Base-by-base conservation (phyloP, 2,329 filamentous ascomycete genomes). In the Diplocarpon rosae region DNA sequence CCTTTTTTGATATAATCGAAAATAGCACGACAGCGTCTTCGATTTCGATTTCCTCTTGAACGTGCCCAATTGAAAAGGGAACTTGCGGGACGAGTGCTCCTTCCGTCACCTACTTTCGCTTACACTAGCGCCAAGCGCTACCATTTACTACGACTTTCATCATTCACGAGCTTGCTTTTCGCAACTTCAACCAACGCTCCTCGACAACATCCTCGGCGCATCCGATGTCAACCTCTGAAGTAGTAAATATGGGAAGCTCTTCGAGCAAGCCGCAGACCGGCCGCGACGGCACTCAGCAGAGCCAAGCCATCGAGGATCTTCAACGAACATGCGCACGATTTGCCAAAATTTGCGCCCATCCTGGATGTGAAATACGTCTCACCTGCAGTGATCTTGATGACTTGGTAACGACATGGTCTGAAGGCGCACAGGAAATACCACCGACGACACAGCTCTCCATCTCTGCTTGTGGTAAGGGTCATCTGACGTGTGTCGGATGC, bases 401-500 rank as follows among this genome's bases (percentile, higher is more conserved):
- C 3, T 40, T 49, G 20, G 36, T 52, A 34, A 43, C 52, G 11
- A 14, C 37, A 5, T 54, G 52, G 52, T 42, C 45, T n/a, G 37
- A 37, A 10, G 45, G 48, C 17, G 41, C 49, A 12, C 46, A 50
- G 28, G 16, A 34, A 13, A 52, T 54, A 28, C 52, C 52, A 33
- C 52, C 52, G 5, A 36, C 27, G 14, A 43, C 34, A n/a, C 44
- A 47, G 17, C 34, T 54, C n/a, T 50, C 48, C 10, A 35, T 31
- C 11, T 30, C 46, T 12, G 20, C 24, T 9, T 54, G 52, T 37
- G 37, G 34, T 11, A 42, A 40, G 6, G 42, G 44, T 2, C 31
- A 41, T 24, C 35, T 35, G 15, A 55, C 49, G 11, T 55, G 52
- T 31, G 45, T 45, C 42, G 52, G 52, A 5, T 55, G 52, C 33